Conservation (phyloP, 78 protist genomes). For the Tieghemostelium lacteum region DNA sequence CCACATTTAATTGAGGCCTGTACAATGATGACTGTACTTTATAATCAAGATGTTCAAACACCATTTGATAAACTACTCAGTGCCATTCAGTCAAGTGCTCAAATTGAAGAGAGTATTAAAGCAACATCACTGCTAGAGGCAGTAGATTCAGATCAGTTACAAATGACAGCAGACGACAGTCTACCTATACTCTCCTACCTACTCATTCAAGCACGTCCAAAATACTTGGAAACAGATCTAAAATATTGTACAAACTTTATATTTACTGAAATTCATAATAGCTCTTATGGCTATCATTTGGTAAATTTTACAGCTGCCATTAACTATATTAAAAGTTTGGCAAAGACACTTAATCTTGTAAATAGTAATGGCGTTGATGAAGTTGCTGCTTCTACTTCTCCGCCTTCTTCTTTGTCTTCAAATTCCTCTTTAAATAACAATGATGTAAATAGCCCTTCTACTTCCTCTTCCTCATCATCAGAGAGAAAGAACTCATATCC, state of each 20-base stretch:
- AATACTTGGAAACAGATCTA: conserved; percentile 25
- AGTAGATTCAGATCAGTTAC: conserved; percentile 1
- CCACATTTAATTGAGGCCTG: conserved; percentile 38
- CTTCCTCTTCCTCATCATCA: conserved; percentile 10
- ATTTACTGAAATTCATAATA: conserved; percentile 17
- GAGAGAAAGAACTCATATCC: too few relatives aligned
- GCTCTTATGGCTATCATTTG: conserved; percentile 47
- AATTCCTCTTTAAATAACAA: not conserved
- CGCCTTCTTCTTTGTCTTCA: conserved; percentile 2
- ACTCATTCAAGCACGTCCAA: conserved; percentile 53
- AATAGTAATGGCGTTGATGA: not conserved
- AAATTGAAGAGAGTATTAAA: conserved; percentile 62
- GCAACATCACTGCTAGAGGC: conserved; percentile 17
- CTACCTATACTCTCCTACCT: conserved; percentile 49
- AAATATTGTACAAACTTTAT: conserved; percentile 49
- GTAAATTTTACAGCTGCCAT: conserved; percentile 55
- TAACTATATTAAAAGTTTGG: conserved; percentile 34
- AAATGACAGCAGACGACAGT: conserved; percentile 72
- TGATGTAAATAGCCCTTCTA: not conserved
- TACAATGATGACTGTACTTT: conserved; percentile 15
- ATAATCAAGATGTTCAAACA: conserved; percentile 11
- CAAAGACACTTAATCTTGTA: not conserved
- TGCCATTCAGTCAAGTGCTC: conserved; percentile 33
- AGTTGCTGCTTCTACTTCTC: not conserved
- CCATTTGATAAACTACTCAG: conserved; percentile 61